A percentile compares a stretch with the other conserved stretches of the same genome.
Evolutionary conservation across 352 stramenopile genomes (phyloP).

Genomic region (Pythium aristosporum): DNA sequence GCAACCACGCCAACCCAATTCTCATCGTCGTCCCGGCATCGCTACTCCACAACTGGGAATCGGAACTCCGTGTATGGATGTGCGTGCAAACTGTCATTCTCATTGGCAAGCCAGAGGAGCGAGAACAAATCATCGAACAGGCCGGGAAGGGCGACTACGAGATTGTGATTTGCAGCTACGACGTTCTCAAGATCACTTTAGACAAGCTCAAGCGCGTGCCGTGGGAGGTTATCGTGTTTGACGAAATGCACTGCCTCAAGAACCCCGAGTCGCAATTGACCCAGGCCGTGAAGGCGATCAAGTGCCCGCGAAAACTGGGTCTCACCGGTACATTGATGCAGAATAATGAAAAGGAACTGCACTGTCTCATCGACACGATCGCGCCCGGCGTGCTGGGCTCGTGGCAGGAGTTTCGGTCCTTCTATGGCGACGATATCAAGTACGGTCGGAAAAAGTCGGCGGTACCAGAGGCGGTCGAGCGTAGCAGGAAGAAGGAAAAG

Average conservation of each 20-base stretch:
- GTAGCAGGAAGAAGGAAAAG: constrained; percentile 69
- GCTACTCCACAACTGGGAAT: constrained; percentile 98
- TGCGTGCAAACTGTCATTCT: constrained; percentile 64
- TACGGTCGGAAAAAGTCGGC: constrained; percentile 81
- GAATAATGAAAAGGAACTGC: constrained; percentile 84
- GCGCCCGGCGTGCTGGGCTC: constrained; percentile 59
- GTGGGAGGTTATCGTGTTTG: constrained; percentile 96
- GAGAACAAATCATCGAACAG: constrained; percentile 54
- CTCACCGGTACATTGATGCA: constrained; percentile 90
- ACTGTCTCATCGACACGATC: constrained; percentile 77
- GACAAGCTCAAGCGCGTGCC: constrained; percentile 72
- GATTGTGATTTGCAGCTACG: constrained; percentile 82
- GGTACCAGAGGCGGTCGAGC: constrained; percentile 50
- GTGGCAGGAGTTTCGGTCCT: constrained; percentile 69
- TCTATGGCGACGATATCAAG: constrained; percentile 83
- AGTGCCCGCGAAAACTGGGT: constrained; percentile 68
- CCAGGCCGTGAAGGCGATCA: constrained; percentile 65
- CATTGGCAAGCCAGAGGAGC: constrained; percentile 56
- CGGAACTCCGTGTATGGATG: constrained; percentile 96
- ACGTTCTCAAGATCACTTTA: constrained; percentile 89
- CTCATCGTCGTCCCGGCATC: constrained; percentile 98
- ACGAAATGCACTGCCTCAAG: constrained; percentile 99
- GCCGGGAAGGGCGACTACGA: constrained; percentile 77
- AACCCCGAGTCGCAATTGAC: constrained; percentile 95
- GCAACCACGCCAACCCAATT: constrained; percentile 87